Base-by-base conservation (phyloP, 345 rosid genomes). In the Camelina sativa region DNA sequence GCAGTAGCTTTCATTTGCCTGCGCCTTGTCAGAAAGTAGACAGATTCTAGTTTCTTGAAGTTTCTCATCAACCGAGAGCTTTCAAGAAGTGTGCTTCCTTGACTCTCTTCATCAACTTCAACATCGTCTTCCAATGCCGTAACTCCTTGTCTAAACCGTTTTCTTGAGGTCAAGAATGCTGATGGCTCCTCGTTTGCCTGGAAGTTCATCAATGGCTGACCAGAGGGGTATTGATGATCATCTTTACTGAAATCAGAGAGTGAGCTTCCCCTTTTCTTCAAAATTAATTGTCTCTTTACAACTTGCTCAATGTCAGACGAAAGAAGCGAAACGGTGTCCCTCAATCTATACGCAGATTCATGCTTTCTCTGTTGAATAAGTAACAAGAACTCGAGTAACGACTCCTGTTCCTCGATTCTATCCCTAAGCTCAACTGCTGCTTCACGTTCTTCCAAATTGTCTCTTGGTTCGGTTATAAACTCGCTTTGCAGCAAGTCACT, bases 271-370 rank as follows among this genome's bases (percentile, higher is more conserved):
- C 85, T 88, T 65, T 86, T 71, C 90, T 80, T 90, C 59, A 87
- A 79, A 54, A 79, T 55, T 35, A 80, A 5, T 62, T 87, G 92
- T 76, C 87, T 90, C 77, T 84, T 88, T 35, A 53, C 52, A 25
- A 95, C 97, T 82, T 89, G 90, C 65, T 89, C 97, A 66, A 90
- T 89, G 80, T 92, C 99, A 3, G 91, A 81, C 66, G 87, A 88
- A 28, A 95, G 79, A 78, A 92, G 86, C 23, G 93, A 84, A 58
- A 87, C 83, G 3, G 94, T 87, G 65, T 79, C 87, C 53, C 81
- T 86, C 82, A 95, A 82, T 82, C 80, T 86, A 77, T 85, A 82
- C 9, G 96, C 88, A 63, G 89, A 76, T 80, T 92, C 99, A 34
- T 85, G 89, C 72, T 95, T 92, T 71, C 83, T 86, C 69, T 80